Base-by-base conservation (phyloP, 495 filamentous ascomycete species). In the Penicillium odoratum region DNA sequence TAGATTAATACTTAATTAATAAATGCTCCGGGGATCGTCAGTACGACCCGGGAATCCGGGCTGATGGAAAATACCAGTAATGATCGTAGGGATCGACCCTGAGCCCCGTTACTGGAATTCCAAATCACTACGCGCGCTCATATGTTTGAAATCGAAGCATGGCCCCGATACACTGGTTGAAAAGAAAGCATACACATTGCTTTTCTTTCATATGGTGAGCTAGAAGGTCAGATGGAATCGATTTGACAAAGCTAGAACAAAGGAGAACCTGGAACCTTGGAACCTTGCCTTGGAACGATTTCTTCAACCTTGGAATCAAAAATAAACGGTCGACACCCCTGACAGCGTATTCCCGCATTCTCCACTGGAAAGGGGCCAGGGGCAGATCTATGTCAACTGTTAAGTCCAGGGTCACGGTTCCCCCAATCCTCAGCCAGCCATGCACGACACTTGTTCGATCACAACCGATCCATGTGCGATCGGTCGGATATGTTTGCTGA, bases 31-130 rank as follows among this genome's bases (percentile, higher is more conserved):
- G 51, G 31, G 60, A 67, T 69, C 64, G 54, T 63, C 67, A 18
- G 59, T 63, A 62, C 61, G 59, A 69, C 63, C 66, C 67, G 64
- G 62, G 61, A 63, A 65, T 69, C 53, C 59, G 64, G 64, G 66
- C 61, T 67, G 66, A 66, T 21, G 21, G 57, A 59, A 59, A 58
- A 58, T 60, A 53, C 58, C 55, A 21, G 64, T 67, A 65, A 60
- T 51, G 64, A 69, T 69, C 64, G 60, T 57, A 67, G 67, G 57
- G 67, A 69, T 69, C 67, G 67, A 67, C 67, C 58, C 50, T 65
- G 64, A 68, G 64, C 67, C 67, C 67, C 62, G 58, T 65, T 59
- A 50, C 62, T 65, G 65, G 64, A 67, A 69, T 69, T 69, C 67
- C 67, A 69, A 69, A 69, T 69, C 67, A 69, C 54, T 48, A 46